A percentile compares a stretch with the other conserved stretches of the same genome.
Evolutionary conservation across 768 basidiomycete genomes (phyloP).

Genomic region (Phaeotremella fagi): DNA sequence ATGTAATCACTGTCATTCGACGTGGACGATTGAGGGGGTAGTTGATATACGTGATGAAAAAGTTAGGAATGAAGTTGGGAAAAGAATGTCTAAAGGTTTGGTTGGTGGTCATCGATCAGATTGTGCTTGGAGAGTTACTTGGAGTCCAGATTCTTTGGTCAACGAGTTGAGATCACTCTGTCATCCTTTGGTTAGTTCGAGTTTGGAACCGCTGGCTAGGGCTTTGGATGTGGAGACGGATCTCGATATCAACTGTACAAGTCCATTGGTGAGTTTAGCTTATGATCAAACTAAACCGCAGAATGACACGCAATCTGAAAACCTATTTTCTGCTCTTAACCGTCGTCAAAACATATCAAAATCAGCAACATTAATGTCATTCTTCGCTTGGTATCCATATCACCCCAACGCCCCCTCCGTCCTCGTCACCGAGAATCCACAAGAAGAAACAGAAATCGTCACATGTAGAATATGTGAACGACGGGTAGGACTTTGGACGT

Average conservation of each 20-base stretch:
- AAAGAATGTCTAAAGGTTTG: constrained; percentile 14
- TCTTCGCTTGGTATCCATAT: constrained; percentile 39
- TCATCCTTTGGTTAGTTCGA: constrained; percentile 24
- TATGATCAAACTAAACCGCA: neutral
- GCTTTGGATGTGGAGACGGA: constrained; percentile 2
- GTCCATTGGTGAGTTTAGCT: constrained; percentile 13
- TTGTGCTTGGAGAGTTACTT: constrained; percentile 28
- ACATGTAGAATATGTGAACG: constrained; percentile 32
- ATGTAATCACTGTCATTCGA: constrained; percentile 18
- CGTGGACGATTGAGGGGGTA: constrained; percentile 12
- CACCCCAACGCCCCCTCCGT: constrained; percentile 14
- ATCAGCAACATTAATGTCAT: constrained; percentile 9
- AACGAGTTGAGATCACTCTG: constrained; percentile 14
- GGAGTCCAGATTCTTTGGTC: constrained; percentile 19
- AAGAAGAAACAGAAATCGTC: constrained; percentile 23
- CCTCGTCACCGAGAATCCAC: neutral
- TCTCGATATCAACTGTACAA: neutral
- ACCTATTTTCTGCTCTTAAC: neutral
- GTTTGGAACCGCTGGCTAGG: constrained; percentile 15
- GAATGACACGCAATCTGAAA: neutral
- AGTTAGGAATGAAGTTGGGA: constrained; percentile 23
- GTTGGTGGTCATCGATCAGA: constrained; percentile 15
- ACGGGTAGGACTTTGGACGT: constrained; percentile 30
- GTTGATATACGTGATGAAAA: constrained; percentile 19
- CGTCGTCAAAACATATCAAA: neutral